Evolutionary conservation across 2,329 filamentous ascomycete species (phyloP).

Genomic region (Pseudogymnoascus sp.): DNA sequence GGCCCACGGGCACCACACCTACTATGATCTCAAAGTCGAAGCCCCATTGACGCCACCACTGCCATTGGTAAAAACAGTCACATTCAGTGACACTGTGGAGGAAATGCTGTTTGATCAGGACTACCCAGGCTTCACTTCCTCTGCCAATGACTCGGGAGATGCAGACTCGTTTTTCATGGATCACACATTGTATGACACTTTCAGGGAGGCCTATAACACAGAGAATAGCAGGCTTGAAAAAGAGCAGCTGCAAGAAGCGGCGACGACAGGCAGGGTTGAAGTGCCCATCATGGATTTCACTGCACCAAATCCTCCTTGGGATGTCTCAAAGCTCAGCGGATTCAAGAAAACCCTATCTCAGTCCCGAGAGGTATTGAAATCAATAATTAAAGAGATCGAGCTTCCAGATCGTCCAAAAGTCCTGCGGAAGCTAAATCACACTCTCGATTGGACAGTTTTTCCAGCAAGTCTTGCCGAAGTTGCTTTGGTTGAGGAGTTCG

Average conservation of each 20-base stretch:
- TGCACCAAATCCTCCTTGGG: conserved; percentile 38
- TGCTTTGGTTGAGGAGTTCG: conserved; percentile 31
- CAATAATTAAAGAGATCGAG: conserved; percentile 25
- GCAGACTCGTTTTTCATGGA: background rate
- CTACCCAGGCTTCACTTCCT: background rate
- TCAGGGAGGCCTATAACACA: conserved; percentile 16
- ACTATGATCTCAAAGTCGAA: conserved; percentile 23
- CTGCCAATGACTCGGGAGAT: background rate
- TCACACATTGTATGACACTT: conserved; percentile 9
- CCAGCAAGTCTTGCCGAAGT: conserved; percentile 26
- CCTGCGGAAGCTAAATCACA: conserved; percentile 30
- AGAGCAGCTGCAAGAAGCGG: conserved; percentile 24
- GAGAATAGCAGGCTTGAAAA: conserved; percentile 22
- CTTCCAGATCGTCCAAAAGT: conserved; percentile 32
- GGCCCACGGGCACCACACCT: conserved; percentile 9
- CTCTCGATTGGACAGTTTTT: conserved; percentile 40
- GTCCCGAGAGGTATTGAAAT: conserved; percentile 21
- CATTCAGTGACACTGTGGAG: conserved; percentile 23
- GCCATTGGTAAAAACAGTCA: conserved; percentile 18
- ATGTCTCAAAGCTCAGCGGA: conserved; percentile 12
- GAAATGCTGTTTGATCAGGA: conserved; percentile 15
- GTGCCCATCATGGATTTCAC: conserved; percentile 39
- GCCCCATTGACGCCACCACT: conserved; percentile 22
- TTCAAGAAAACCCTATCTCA: conserved; percentile 1
- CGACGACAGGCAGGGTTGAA: conserved; percentile 36